A percentile compares a stretch with the other conserved stretches of the same genome.
phyloP scores from a whole-genome alignment of 2,329 filamentous ascomycete genomes.

The Sporothrix luriei region DNA sequence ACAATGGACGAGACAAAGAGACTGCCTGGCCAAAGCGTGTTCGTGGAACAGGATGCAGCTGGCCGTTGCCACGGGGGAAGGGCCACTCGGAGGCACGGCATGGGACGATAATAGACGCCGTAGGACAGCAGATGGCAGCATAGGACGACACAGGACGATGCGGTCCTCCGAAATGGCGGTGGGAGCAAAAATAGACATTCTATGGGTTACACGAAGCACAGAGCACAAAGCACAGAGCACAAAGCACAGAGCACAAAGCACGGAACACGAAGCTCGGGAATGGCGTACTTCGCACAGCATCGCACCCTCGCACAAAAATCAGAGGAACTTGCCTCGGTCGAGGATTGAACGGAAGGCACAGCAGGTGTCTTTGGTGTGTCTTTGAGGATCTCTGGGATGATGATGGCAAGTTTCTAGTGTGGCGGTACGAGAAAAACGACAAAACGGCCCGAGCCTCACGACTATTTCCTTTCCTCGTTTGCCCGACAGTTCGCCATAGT shows the following conservation, averaged over 20 bases:
- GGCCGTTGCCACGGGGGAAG: not conserved
- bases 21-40: not conserved
- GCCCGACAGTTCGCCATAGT: too few species aligned
- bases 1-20: not conserved
- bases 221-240: too few species aligned
- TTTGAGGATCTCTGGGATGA: not conserved
- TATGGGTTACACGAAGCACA: not conserved
- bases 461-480: too few species aligned
- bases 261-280: not conserved
- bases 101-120: too few species aligned
- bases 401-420: not conserved
- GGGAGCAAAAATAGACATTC: slow-evolving; percentile 12
- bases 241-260: not conserved
- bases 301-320: slow-evolving; percentile 5
- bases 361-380: too few species aligned
- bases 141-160: not conserved
- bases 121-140: not conserved
- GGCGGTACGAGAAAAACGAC: slow-evolving; percentile 7
- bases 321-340: not conserved
- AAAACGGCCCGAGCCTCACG: not conserved
- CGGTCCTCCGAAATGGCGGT: not conserved
- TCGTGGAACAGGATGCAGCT: not conserved
- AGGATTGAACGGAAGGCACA: not conserved
- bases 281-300: slow-evolving; percentile 7
- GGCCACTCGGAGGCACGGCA: not conserved